phyloP scores from a whole-genome alignment of 306 rosid genomes.

The Dryas drummondii region DNA sequence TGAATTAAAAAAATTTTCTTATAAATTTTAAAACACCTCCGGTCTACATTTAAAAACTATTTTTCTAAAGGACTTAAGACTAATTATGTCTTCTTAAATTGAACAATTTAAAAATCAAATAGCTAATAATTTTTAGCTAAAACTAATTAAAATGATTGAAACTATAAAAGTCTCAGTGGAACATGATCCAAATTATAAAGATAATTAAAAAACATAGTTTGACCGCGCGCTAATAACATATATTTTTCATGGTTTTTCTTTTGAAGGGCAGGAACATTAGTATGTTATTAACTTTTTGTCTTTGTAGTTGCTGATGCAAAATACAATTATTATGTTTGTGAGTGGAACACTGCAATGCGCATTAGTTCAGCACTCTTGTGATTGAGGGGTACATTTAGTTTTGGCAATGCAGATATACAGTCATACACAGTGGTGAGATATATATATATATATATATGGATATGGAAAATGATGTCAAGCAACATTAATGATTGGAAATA shows the following conservation, averaged over 20 bases:
- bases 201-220: too few relatives aligned
- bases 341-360: constrained; percentile 24
- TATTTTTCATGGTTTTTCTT: not conserved
- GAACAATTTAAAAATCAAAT: too few relatives aligned
- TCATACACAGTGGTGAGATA: not conserved
- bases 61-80: too few relatives aligned
- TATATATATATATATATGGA: not conserved
- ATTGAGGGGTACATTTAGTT: not conserved
- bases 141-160: too few relatives aligned
- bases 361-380: not conserved
- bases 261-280: not conserved
- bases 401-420: not conserved
- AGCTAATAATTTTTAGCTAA: too few relatives aligned
- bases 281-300: not conserved
- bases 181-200: too few relatives aligned
- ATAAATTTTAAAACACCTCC: too few relatives aligned
- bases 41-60: too few relatives aligned
- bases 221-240: too few relatives aligned
- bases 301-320: not conserved
- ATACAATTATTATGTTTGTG: not conserved
- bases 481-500: constrained; percentile 31
- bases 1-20: too few relatives aligned
- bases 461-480: constrained; percentile 17
- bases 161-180: too few relatives aligned
- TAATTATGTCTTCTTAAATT: too few relatives aligned